phyloP scores from a whole-genome alignment of 306 rosid genomes.

The Dryas alaskensis region DNA sequence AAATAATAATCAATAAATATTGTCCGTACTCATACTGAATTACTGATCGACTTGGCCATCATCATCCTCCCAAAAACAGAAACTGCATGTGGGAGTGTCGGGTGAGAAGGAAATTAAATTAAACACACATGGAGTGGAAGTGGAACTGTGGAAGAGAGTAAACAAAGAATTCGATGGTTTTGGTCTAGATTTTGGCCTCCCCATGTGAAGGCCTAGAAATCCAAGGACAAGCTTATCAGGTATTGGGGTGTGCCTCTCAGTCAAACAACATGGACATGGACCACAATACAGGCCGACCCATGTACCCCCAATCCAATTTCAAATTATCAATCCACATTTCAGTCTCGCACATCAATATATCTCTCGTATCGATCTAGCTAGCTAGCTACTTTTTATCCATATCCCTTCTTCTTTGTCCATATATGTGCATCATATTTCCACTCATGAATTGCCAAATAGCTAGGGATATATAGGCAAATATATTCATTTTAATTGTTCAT shows the following conservation, averaged over 20 bases:
- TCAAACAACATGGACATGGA: constrained; percentile 33
- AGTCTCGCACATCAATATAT: neutral
- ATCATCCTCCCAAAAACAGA: constrained; percentile 25
- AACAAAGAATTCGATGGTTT: constrained; percentile 38
- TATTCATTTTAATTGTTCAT: too few species aligned
- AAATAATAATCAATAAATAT: constrained; percentile 18
- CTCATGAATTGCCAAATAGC: too few species aligned
- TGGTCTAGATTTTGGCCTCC: constrained; percentile 32
- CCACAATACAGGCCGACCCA: too few species aligned
- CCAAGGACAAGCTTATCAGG: constrained; percentile 27
- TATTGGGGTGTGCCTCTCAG: constrained; percentile 27
- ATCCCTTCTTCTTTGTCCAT: too few species aligned
- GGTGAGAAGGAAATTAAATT: constrained; percentile 28
- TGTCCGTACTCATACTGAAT: constrained; percentile 6
- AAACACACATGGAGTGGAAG: constrained; percentile 27
- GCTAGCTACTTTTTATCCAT: neutral
- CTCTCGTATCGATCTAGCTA: neutral
- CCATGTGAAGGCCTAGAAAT: constrained; percentile 46
- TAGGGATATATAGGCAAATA: too few species aligned
- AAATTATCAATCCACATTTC: neutral
- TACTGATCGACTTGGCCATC: constrained; percentile 4
- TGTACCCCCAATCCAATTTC: neutral
- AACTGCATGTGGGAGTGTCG: constrained; percentile 59
- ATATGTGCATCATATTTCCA: too few species aligned
- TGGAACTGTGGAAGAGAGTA: constrained; percentile 16